phyloP scores from a whole-genome alignment of 23 red algal genomes.

The Chondrus crispus region DNA sequence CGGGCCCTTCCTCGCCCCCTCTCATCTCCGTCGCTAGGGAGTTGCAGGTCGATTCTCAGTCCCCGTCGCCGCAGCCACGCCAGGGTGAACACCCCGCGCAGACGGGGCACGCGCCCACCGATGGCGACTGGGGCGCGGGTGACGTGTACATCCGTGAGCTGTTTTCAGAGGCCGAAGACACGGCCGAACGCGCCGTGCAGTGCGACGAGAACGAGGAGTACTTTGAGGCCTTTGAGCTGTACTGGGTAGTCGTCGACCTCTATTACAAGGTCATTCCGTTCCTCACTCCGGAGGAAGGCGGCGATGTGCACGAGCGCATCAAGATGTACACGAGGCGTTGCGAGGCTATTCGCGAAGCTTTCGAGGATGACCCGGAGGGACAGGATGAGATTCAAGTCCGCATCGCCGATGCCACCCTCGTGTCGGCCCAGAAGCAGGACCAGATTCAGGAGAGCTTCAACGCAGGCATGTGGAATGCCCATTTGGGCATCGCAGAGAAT shows the following conservation, averaged over 20 bases:
- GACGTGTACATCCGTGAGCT: conserved; percentile 54
- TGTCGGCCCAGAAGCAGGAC: not conserved
- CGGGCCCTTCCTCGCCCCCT: no score
- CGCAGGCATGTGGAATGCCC: not conserved
- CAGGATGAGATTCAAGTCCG: not conserved
- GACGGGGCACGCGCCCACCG: not conserved
- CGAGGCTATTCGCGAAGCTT: conserved; percentile 55
- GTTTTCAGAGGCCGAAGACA: conserved; percentile 41
- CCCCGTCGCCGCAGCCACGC: not conserved
- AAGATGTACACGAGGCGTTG: conserved; percentile 66
- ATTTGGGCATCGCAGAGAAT: not conserved
- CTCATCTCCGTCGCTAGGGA: no score
- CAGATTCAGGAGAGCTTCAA: not conserved
- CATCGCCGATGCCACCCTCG: not conserved
- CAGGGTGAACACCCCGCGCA: not conserved
- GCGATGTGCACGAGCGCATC: conserved; percentile 37
- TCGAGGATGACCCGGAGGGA: conserved; percentile 50
- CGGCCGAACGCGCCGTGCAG: conserved; percentile 48
- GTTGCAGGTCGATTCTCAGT: not conserved
- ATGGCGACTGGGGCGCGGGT: conserved; percentile 48
- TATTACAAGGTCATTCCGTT: conserved; percentile 72
- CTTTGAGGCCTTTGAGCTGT: conserved; percentile 59
- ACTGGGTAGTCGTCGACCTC: conserved; percentile 62
- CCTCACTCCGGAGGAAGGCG: conserved; percentile 42
- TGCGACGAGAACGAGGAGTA: conserved; percentile 68